Base-by-base conservation (phyloP, 2,329 filamentous ascomycete genomes). In the Colletotrichum zoysiae region DNA sequence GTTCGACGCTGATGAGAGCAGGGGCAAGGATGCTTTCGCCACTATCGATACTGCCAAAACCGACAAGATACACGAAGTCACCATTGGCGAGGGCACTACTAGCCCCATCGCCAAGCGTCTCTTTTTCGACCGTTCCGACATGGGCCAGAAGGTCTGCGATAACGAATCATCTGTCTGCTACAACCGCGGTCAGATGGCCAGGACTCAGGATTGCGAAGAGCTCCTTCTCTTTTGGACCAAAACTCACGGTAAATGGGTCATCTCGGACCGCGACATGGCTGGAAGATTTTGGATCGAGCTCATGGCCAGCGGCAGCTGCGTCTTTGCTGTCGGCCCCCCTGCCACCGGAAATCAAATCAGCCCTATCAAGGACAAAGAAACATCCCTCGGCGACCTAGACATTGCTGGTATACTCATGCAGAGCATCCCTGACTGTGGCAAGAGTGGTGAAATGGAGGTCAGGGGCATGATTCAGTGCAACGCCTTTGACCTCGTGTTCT, bases 211-310 rank as follows among this genome's bases (percentile, higher is more conserved):
- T 57, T 70, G 68, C 50, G 38, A 42, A 12, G 48, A 62, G 20
- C 30, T 70, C 30, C n/a, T 55, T 38, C n/a, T 18, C 16, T 44
- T 60, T n/a, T 40, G 38, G 50, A 14, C 7, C n/a, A 26, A 60
- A 5, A 53, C n/a, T 26, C 4, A 42, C n/a, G 56, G 55, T 18
- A 42, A 30, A 16, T 66, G 67, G 68, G 26, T 20, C 48, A 46
- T 70, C 35, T 30, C 42, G 8, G 30, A 48, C n/a, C 30, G 23
- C 8, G 64, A 70, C 33, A 23, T 70, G 18, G 42, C 33, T 20
- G 64, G 56, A 26, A 65, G 40, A n/a, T 40, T 50, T n/a, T 70
- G 56, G 56, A 3, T 67, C 35, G 51, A 53, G 33, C 40, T 70
- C n/a, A 60, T 60, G 40, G n/a, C 26, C 16, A 60, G 38, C 40